These are phyloP conservation scores for Paramarasmius palmivorus DNA, from an alignment of 1,284 basidiomycete genomes.

Conservation along the genomic window DNA sequence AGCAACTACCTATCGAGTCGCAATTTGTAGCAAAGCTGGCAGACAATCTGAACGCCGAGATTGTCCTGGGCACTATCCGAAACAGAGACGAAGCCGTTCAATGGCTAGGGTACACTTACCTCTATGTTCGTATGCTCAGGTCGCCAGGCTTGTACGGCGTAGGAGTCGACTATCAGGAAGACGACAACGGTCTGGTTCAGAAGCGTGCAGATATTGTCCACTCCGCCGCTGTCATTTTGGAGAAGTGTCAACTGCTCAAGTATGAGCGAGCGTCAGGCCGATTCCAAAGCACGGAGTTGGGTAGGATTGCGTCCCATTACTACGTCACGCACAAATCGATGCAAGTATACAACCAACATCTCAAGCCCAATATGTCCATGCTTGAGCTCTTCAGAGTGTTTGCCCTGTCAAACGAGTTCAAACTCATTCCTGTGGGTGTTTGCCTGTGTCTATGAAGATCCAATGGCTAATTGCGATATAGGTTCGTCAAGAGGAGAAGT, in stretches of 20 bases:
- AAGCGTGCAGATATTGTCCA: conserved; percentile 95
- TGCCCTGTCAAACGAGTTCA: conserved; percentile 97
- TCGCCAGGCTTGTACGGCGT: conserved; percentile 90
- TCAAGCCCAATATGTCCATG: conserved; percentile 84
- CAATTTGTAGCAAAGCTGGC: conserved; percentile 93
- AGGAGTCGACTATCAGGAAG: conserved; percentile 88
- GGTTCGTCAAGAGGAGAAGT: conserved; percentile 79
- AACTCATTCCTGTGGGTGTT: conserved; percentile 78
- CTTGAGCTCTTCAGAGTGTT: conserved; percentile 97
- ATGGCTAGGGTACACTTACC: conserved; percentile 94
- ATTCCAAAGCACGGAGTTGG: conserved; percentile 91
- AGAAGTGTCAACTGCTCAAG: conserved; percentile 93
- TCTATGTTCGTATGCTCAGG: conserved; percentile 98
- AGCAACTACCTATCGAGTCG: conserved; percentile 95
- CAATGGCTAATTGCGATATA: conserved; percentile 24
- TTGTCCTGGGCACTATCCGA: conserved; percentile 93
- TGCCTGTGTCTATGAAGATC: neutral
- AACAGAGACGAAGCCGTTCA: conserved; percentile 98
- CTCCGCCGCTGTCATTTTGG: conserved; percentile 90
- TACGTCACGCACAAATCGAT: conserved; percentile 97
- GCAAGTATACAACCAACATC: conserved; percentile 95
- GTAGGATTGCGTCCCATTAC: conserved; percentile 95
- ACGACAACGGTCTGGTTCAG: conserved; percentile 84
- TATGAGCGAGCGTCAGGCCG: conserved; percentile 90
- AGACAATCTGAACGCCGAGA: conserved; percentile 97